Evolutionary conservation across 305 asterid genomes (phyloP), one percentile per base, ranked within the genome.

Genomic region (Fraxinus latifolia): DNA sequence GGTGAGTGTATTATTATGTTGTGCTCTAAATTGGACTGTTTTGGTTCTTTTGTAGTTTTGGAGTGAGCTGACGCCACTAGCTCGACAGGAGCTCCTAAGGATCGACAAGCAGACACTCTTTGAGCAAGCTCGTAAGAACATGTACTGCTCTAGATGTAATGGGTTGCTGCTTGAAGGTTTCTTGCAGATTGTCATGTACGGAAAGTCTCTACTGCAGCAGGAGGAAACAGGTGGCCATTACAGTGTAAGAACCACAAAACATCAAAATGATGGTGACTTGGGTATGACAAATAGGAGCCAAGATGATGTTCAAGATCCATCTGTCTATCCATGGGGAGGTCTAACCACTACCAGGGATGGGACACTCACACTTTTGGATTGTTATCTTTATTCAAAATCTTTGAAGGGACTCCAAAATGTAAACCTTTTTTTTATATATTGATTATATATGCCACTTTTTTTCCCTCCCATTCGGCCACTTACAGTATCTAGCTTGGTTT

Each of bases 281-380:
- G 85, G 88, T 87, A 78, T 33, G 75, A 85, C 87, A 70, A 82
- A 82, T 87, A 91, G 90, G 71, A 87, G 91, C 89, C 91, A 90
- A 84, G 91, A 89, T 87, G 96, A 91, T 84, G 90, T 88, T 83
- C 92, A 88, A 85, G 97, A 96, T 85, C 98, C 98, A 82, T 92
- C 98, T 8, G 93, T 91, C 81, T 96, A 94, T 87, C 98, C 97
- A 3, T 96, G 98, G 99, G 99, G 98, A 85, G 99, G 99, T 85
- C 87, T 96, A 80, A 92, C 94, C 42, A 83, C 98, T 50, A 85
- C 96, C 71, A 86, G 92, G 87, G 97, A 96, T 86, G 98, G 97
- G 79, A 86, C 88, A 77, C 97, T 96, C 74, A 96, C 99, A 14
- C 94, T 95, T 74, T 89, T 95, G 89, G 96, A 92, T 87, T 91